Conservation (phyloP, 1,284 basidiomycete genomes). For the Pseudozyma flocculosa region DNA sequence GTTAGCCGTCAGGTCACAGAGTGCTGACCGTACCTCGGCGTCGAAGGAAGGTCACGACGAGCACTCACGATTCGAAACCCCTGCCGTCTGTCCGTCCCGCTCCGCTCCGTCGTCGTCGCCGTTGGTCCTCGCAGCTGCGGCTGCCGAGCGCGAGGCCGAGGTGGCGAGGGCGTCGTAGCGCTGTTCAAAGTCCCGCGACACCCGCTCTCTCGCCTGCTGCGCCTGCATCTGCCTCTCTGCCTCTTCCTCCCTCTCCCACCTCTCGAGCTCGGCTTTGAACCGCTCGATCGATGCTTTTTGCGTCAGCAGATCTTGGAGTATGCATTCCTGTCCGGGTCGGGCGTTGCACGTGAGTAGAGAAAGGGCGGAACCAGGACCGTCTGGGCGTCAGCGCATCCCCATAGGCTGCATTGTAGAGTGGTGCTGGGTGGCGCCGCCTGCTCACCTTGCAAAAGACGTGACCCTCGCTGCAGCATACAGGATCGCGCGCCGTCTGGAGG, state of each 20-base stretch:
- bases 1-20: no score
- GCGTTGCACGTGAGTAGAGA: no score
- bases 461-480: constrained; percentile 76
- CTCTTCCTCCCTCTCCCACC: constrained; percentile 11
- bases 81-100: constrained; percentile 59
- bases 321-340: constrained; percentile 20
- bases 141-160: no score
- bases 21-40: no score
- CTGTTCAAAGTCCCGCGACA: constrained; percentile 14
- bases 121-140: no score
- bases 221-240: constrained; percentile 7
- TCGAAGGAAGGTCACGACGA: no score
- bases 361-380: no score
- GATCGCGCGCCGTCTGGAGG: constrained; percentile 73
- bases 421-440: no score
- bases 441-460: constrained; percentile 87
- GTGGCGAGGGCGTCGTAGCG: constrained; percentile 1
- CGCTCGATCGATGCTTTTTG: constrained; percentile 13
- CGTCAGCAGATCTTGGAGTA: constrained; percentile 10
- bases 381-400: no score
- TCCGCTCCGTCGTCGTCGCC: constrained; percentile 6
- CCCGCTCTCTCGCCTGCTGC: constrained; percentile 11
- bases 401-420: no score
- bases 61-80: constrained; percentile 51
- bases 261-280: constrained; percentile 3